Conservation (phyloP, 768 basidiomycete species). For the Tremella mesenterica region DNA sequence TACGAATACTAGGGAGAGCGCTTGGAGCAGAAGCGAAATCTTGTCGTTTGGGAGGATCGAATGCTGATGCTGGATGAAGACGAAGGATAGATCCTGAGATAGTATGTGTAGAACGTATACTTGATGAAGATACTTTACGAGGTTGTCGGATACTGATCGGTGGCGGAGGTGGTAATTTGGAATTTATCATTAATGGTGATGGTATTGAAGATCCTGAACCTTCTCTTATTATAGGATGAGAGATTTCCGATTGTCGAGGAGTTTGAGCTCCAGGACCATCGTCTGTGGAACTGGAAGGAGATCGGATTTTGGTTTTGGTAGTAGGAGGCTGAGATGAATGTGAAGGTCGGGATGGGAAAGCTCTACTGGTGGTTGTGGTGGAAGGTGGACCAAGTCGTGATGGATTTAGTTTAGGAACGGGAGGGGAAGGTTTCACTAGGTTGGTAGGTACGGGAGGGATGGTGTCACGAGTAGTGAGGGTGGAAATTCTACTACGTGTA, state of each 20-base stretch:
- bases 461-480: not conserved
- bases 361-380: not conserved
- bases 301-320: conserved; percentile 1
- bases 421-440: not conserved
- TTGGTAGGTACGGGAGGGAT: not conserved
- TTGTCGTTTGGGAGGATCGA: conserved; percentile 30
- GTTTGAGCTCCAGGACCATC: conserved; percentile 17
- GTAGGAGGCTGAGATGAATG: not conserved
- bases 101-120: conserved; percentile 6
- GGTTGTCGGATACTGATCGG: conserved; percentile 2
- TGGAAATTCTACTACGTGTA: conserved; percentile 1
- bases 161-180: conserved; percentile 8
- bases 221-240: not conserved
- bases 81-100: not conserved
- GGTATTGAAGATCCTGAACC: not conserved
- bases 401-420: not conserved
- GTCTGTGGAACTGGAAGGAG: conserved; percentile 20
- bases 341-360: not conserved
- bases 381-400: not conserved
- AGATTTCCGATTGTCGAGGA: conserved; percentile 10
- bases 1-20: conserved; percentile 5
- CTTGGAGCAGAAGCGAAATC: too few relatives aligned
- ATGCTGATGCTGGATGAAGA: conserved; percentile 34
- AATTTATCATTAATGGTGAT: not conserved
- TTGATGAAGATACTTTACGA: conserved; percentile 11